Evolutionary conservation across 2,329 filamentous ascomycete species (phyloP).

Genomic region (Purpureocillium lavendulum): DNA sequence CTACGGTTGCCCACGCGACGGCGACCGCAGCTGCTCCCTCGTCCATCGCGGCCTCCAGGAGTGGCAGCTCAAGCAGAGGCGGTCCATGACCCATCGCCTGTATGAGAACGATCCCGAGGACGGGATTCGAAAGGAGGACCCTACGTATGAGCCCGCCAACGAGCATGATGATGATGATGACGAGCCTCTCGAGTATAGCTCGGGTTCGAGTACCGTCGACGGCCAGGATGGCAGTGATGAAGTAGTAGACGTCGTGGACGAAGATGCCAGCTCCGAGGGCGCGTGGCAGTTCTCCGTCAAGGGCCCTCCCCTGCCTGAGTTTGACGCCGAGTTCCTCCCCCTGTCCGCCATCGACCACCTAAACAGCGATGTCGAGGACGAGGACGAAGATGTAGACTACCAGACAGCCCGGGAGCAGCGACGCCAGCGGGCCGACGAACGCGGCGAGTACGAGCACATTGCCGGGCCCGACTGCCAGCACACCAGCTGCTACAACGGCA

Average conservation of each 20-base stretch:
- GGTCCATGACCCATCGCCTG: neutral
- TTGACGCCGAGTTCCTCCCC: slow-evolving; percentile 1
- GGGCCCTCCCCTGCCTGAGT: neutral
- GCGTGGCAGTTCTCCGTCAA: neutral
- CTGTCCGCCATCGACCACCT: slow-evolving; percentile 5
- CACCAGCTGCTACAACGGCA: slow-evolving; percentile 11
- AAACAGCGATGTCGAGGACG: too few species aligned
- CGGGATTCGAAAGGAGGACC: neutral
- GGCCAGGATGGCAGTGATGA: too few species aligned
- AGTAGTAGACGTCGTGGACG: too few species aligned
- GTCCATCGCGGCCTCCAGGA: slow-evolving; percentile 3
- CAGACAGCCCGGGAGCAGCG: too few species aligned
- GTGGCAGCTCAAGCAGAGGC: slow-evolving; percentile 1
- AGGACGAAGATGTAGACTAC: too few species aligned
- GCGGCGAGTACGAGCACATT: slow-evolving; percentile 13
- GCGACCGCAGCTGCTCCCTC: slow-evolving; percentile 6
- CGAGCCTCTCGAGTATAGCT: too few species aligned
- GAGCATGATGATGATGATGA: too few species aligned
- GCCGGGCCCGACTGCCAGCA: slow-evolving; percentile 11
- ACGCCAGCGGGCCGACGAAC: neutral
- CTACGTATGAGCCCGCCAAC: neutral
- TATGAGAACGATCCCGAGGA: slow-evolving; percentile 1
- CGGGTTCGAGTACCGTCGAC: too few species aligned
- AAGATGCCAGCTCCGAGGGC: neutral
- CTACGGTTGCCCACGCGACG: neutral